These are phyloP conservation scores for Picea sitchensis DNA, from an alignment of 75 land plant genomes.

Conservation along the genomic window DNA sequence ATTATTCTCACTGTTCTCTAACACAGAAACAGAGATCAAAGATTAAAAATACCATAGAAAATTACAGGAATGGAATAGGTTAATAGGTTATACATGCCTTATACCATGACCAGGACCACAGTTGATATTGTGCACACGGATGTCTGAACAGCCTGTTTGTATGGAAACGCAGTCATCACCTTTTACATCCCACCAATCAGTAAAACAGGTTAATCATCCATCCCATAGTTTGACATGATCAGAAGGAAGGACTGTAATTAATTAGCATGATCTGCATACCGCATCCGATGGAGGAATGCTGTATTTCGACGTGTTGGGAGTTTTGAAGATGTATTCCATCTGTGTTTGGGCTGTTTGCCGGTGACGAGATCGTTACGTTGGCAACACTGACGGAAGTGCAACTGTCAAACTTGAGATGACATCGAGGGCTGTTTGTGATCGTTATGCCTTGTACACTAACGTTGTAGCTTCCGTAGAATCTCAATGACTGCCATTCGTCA, in stretches of 20 bases:
- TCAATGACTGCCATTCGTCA: constrained; percentile 35
- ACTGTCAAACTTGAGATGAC: constrained; percentile 78
- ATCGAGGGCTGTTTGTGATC: constrained; percentile 71
- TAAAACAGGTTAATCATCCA: background rate
- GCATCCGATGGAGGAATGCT: constrained; percentile 38
- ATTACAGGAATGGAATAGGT: no score
- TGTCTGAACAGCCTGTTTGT: constrained; percentile 30
- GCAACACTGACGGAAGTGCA: constrained; percentile 36
- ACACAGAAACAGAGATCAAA: background rate
- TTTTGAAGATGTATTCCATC: constrained; percentile 88
- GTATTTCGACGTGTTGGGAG: constrained; percentile 51
- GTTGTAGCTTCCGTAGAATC: constrained; percentile 67
- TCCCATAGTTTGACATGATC: background rate
- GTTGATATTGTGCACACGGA: constrained; percentile 20
- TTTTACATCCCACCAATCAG: background rate
- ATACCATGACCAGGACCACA: constrained; percentile 34
- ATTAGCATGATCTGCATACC: constrained; percentile 29
- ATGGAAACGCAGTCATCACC: constrained; percentile 37
- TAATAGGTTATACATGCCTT: constrained; percentile 5
- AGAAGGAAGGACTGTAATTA: no score
- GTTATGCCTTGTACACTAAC: constrained; percentile 49
- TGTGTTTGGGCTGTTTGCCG: constrained; percentile 78
- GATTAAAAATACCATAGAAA: background rate
- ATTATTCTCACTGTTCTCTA: background rate
- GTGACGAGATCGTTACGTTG: constrained; percentile 56